Conservation (phyloP, 768 basidiomycete species). For the Lactarius pseudohatsudake region DNA sequence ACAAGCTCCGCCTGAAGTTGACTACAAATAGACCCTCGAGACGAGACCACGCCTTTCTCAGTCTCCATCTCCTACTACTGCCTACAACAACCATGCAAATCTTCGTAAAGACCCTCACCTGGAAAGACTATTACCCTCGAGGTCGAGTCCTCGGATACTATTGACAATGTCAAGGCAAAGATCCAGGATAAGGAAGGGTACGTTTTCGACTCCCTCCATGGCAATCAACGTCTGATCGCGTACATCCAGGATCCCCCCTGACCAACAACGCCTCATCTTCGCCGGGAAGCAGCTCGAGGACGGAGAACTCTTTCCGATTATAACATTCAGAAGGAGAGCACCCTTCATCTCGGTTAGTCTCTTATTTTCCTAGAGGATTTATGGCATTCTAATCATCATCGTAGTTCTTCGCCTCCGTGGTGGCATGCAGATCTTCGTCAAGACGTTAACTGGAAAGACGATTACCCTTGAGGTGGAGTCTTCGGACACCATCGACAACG, state of each 20-base stretch:
- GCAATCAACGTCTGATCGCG: not conserved
- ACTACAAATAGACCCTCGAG: slow-evolving; percentile 1
- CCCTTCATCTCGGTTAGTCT: slow-evolving; percentile 51
- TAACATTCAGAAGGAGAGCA: slow-evolving; percentile 66
- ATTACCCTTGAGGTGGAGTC: slow-evolving; percentile 87
- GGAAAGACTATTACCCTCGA: slow-evolving; percentile 79
- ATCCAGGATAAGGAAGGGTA: slow-evolving; percentile 88
- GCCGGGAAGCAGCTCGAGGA: slow-evolving; percentile 86
- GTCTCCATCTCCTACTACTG: not conserved
- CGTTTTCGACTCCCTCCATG: slow-evolving; percentile 27
- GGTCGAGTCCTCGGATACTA: slow-evolving; percentile 70
- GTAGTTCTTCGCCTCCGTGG: slow-evolving; percentile 45
- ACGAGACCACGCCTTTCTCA: not conserved
- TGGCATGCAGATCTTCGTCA: slow-evolving; percentile 85
- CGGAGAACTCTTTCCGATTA: slow-evolving; percentile 69
- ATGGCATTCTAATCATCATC: slow-evolving; percentile 38
- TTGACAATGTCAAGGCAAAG: slow-evolving; percentile 75
- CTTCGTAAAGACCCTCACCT: slow-evolving; percentile 58
- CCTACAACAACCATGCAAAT: slow-evolving; percentile 45
- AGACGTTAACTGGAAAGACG: slow-evolving; percentile 87
- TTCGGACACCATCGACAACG: slow-evolving; percentile 74
- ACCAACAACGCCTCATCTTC: slow-evolving; percentile 78
- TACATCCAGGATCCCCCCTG: slow-evolving; percentile 64
- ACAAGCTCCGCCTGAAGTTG: slow-evolving; percentile 20
- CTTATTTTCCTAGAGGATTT: slow-evolving; percentile 42